phyloP scores from a whole-genome alignment of 192 early-diverging fungal species.

The Backusella tarrabulga region DNA sequence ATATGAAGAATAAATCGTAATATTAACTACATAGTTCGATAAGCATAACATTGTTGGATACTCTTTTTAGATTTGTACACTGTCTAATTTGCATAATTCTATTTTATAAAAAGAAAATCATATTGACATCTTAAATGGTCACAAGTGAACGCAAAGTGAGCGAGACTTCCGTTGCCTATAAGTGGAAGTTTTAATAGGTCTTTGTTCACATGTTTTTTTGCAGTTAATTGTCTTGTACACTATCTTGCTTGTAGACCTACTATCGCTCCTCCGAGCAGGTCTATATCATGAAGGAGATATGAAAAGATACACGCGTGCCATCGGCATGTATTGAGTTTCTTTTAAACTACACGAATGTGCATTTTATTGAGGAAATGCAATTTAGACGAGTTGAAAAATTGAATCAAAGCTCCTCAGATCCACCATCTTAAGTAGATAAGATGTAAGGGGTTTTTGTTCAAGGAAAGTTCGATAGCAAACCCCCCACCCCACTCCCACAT shows the following conservation, averaged over 20 bases:
- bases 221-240: neutral
- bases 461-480: neutral
- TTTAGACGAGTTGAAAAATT: neutral
- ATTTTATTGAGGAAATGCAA: neutral
- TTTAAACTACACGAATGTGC: neutral
- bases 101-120: neutral
- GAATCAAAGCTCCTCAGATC: neutral
- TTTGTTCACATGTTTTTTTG: neutral
- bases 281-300: neutral
- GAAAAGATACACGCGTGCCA: neutral
- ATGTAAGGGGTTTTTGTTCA: neutral
- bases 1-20: neutral
- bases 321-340: neutral
- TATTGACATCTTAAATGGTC: neutral
- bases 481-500: neutral
- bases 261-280: neutral
- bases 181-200: neutral
- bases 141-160: neutral
- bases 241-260: neutral
- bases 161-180: neutral
- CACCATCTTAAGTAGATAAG: neutral
- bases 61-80: neutral
- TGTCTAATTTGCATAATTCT: neutral
- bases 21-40: neutral
- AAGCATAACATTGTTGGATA: neutral